Conservation (phyloP, 805 yeast species). For the Cyberlindnera mississippiensis region DNA sequence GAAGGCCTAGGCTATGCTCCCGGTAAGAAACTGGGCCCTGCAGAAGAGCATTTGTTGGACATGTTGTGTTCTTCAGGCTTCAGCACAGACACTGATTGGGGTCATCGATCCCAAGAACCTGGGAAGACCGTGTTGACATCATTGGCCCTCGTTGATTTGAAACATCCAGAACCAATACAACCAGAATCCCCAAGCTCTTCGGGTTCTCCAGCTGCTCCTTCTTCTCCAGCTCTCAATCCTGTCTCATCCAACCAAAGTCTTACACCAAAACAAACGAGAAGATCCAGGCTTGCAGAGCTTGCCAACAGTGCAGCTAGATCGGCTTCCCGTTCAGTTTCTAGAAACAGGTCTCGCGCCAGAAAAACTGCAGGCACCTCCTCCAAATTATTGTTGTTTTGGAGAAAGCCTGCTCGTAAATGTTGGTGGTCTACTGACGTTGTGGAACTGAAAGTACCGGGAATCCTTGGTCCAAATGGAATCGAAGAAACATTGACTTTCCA, state of each 20-base stretch:
- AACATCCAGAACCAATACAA: conserved; percentile 29
- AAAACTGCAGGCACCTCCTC: conserved; percentile 39
- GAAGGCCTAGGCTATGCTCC: conserved; percentile 69
- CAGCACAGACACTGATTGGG: conserved; percentile 67
- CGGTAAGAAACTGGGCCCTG: conserved; percentile 65
- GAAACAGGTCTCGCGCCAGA: conserved; percentile 39
- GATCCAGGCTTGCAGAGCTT: conserved; percentile 56
- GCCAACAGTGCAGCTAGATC: conserved; percentile 55
- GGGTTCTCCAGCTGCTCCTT: conserved; percentile 9
- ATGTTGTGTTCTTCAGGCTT: conserved; percentile 94
- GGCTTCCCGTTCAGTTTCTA: conserved; percentile 54
- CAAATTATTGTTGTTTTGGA: conserved; percentile 87
- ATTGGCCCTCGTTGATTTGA: conserved; percentile 64
- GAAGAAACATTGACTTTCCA: conserved; percentile 43
- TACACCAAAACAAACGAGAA: conserved; percentile 33
- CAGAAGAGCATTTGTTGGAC: conserved; percentile 90
- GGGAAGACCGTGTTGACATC: conserved; percentile 84
- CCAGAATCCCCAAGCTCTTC: conserved; percentile 13
- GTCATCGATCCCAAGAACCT: conserved; percentile 83
- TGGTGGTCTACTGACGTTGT: conserved; percentile 85
- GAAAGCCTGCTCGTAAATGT: conserved; percentile 97
- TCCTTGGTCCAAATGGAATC: conserved; percentile 29
- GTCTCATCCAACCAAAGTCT: conserved; percentile 35
- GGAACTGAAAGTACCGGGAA: conserved; percentile 37
- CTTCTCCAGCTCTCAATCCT: conserved; percentile 37